Percentiles rank a stretch among this genome's conserved stretches.
These are phyloP conservation scores for Suillus luteus DNA, from an alignment of 768 basidiomycete species.

Conservation along the genomic window DNA sequence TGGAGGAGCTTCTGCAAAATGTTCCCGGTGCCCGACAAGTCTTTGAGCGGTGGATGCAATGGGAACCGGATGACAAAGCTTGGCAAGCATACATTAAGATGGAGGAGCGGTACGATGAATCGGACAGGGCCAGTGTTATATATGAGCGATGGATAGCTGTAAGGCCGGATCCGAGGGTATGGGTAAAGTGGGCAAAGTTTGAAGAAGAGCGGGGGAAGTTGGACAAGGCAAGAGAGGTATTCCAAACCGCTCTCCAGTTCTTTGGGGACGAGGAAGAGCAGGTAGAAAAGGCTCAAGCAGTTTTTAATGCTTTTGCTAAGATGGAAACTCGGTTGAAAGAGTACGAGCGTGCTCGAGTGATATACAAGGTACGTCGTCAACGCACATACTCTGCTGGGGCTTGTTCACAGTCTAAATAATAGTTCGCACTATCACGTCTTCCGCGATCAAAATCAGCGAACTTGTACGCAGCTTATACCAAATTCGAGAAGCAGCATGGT, in stretches of 20 bases:
- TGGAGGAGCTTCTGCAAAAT: slow-evolving; percentile 96
- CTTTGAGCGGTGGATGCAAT: slow-evolving; percentile 99
- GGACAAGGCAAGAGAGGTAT: slow-evolving; percentile 81
- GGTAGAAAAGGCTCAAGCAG: slow-evolving; percentile 86
- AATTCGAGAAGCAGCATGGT: slow-evolving; percentile 98
- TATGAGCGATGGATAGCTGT: slow-evolving; percentile 91
- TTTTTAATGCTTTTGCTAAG: slow-evolving; percentile 91
- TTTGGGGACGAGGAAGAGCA: slow-evolving; percentile 88
- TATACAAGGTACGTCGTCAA: slow-evolving; percentile 79
- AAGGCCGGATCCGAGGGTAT: slow-evolving; percentile 73
- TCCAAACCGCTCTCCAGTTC: slow-evolving; percentile 88
- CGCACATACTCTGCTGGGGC: background rate
- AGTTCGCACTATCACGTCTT: slow-evolving; percentile 95
- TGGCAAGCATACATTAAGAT: slow-evolving; percentile 99
- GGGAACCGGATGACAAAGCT: slow-evolving; percentile 99
- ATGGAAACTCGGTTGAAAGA: slow-evolving; percentile 98
- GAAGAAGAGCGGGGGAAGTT: slow-evolving; percentile 73
- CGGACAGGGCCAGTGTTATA: slow-evolving; percentile 88
- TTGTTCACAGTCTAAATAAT: slow-evolving; percentile 9
- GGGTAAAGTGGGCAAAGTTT: slow-evolving; percentile 87
- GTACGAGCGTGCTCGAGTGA: slow-evolving; percentile 93
- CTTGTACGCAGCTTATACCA: slow-evolving; percentile 91
- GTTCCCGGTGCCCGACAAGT: slow-evolving; percentile 96
- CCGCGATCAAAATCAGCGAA: slow-evolving; percentile 88
- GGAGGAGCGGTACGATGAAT: slow-evolving; percentile 90